phyloP scores from a whole-genome alignment of 2,329 filamentous ascomycete genomes.

The Zarea fungicola region DNA sequence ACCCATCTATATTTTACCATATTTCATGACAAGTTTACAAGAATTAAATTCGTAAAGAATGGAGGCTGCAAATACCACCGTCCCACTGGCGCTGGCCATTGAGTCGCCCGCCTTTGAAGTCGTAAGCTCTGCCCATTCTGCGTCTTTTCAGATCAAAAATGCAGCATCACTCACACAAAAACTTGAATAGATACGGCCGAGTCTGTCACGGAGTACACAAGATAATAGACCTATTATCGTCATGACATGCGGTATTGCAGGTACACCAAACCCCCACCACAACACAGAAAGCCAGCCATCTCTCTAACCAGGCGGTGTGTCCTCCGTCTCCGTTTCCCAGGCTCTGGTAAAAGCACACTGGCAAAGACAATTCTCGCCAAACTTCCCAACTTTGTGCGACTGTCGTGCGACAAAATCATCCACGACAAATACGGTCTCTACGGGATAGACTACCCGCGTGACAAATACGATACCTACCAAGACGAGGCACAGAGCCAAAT shows the following conservation, averaged over 20 bases:
- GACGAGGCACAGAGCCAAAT: constrained; percentile 8
- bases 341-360: constrained; percentile 12
- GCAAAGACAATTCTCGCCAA: constrained; percentile 6
- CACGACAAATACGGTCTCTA: constrained; percentile 9
- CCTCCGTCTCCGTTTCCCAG: neutral
- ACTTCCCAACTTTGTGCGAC: constrained; percentile 6
- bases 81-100: neutral
- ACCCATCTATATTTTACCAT: no score
- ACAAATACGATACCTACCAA: constrained; percentile 3
- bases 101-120: constrained; percentile 4
- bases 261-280: neutral
- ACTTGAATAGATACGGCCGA: constrained; percentile 3
- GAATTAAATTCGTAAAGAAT: neutral
- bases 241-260: constrained; percentile 13
- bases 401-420: constrained; percentile 7
- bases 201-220: neutral
- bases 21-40: no score
- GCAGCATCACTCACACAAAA: neutral
- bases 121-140: neutral
- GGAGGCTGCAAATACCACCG: neutral
- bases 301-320: neutral
- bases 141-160: no score
- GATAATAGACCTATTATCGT: constrained; percentile 4
- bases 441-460: constrained; percentile 10
- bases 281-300: neutral